Base-by-base conservation (phyloP, 306 rosid genomes). In the Malus sylvestris region DNA sequence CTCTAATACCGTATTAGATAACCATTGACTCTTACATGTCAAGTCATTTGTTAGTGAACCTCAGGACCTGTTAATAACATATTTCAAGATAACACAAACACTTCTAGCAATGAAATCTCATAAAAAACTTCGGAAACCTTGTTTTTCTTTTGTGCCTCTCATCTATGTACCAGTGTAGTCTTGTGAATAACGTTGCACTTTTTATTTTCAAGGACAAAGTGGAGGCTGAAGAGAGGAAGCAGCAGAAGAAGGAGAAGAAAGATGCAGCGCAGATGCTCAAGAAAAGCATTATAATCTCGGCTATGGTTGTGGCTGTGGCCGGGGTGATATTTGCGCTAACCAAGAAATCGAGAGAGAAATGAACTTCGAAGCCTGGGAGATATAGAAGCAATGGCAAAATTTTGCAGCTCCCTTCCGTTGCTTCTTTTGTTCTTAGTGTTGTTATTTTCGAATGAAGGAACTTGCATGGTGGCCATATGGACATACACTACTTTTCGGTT, bases 271-370 rank as follows among this genome's bases (percentile, higher is more conserved):
- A 86, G 38, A 35, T 35, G 38, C 38, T 35, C 44, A 89, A 91
- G 77, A 87, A 84, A 33, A 79, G 92, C 19, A 66, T 91, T 60
- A 78, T 91, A 53, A 75, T 89, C 57, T 89, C 93, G 23, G 84
- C 84, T 40, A 76, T 87, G 76, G 49, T 86, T 25, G 91, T 89
- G 70, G 93, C 89, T 64, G 46, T 87, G 76, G 86, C 76, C 2
- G 93, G 90, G 65, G 90, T 79, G 1, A 83, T 86, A 66, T 79
- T 86, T 45, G 90, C 85, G 67, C 62, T 91, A 32, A 63, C 88
- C 80, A 87, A 89, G 82, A 91, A 89, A 66, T 70, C 85, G 63
- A 87, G 76, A 58, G 89, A 89, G 84, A 90, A 86, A 83, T 87
- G 76, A 77, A 66, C n/a, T 46, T 45, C 55, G 16, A 55, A 30